A percentile compares a stretch with the other conserved stretches of the same genome.
These are phyloP conservation scores for Fusarium nygamai DNA, from an alignment of 2,329 filamentous ascomycete genomes.

Conservation along the genomic window DNA sequence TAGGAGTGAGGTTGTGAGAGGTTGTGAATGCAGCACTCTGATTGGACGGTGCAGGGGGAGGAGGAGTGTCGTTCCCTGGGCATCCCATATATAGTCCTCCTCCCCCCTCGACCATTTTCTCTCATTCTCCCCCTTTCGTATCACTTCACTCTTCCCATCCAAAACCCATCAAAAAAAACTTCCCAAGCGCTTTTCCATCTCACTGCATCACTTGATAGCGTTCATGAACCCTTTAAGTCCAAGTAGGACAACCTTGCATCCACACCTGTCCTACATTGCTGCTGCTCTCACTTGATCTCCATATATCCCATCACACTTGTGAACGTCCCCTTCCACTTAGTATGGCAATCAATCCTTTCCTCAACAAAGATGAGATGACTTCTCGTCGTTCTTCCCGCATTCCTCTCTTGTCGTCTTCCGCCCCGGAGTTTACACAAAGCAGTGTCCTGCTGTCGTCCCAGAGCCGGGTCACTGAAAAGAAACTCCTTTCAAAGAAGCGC, in stretches of 20 bases:
- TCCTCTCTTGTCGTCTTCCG: neutral
- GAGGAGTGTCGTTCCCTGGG: neutral
- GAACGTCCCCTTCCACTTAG: neutral
- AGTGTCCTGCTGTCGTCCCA: neutral
- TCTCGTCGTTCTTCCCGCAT: neutral
- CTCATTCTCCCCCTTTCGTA: conserved; percentile 31
- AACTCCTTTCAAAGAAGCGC: neutral
- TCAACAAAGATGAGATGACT: conserved; percentile 11
- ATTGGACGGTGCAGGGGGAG: conserved; percentile 33
- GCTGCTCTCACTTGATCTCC: neutral
- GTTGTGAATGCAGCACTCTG: conserved; percentile 21
- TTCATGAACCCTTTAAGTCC: conserved; percentile 1
- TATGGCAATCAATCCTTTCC: neutral
- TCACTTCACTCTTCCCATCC: conserved; percentile 25
- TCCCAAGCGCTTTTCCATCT: neutral
- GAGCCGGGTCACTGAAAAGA: neutral
- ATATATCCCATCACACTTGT: neutral
- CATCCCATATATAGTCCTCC: conserved; percentile 35
- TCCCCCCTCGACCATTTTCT: conserved; percentile 26
- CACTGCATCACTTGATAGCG: conserved; percentile 28
- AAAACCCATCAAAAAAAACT: conserved; percentile 11
- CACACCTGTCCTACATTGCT: conserved; percentile 1
- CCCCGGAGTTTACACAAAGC: neutral
- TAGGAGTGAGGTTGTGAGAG: conserved; percentile 38
- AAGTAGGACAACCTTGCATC: conserved; percentile 13